These are phyloP conservation scores for Sphaerobolus stellatus DNA, from an alignment of 1,284 basidiomycete species.

Conservation along the genomic window DNA sequence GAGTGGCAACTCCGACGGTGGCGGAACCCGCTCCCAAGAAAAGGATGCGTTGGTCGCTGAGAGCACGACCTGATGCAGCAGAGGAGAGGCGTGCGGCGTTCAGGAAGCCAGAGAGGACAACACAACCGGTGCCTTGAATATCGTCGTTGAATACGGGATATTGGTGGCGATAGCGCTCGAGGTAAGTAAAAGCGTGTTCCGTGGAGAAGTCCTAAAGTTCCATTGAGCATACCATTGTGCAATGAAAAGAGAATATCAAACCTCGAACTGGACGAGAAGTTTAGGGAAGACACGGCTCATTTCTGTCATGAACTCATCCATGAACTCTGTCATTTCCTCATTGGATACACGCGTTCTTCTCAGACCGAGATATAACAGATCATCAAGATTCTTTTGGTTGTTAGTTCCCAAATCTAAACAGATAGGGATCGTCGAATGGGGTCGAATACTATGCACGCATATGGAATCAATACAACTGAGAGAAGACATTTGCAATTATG, in stretches of 20 bases:
- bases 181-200: slow-evolving; percentile 83
- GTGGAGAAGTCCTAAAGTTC: slow-evolving; percentile 84
- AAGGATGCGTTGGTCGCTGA: slow-evolving; percentile 81
- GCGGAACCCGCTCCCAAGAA: slow-evolving; percentile 91
- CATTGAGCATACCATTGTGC: slow-evolving; percentile 9
- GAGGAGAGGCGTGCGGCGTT: slow-evolving; percentile 83
- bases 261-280: slow-evolving; percentile 89
- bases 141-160: slow-evolving; percentile 92
- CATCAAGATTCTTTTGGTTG: slow-evolving; percentile 77
- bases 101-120: slow-evolving; percentile 88
- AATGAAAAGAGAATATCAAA: slow-evolving; percentile 21
- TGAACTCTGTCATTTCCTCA: slow-evolving; percentile 73
- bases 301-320: slow-evolving; percentile 92
- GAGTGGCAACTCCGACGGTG: slow-evolving; percentile 87
- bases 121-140: slow-evolving; percentile 85
- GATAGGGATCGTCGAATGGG: slow-evolving; percentile 83
- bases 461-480: background rate
- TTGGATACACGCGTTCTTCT: slow-evolving; percentile 68
- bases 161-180: slow-evolving; percentile 69
- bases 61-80: slow-evolving; percentile 64
- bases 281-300: slow-evolving; percentile 76
- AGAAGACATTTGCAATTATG: background rate
- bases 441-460: slow-evolving; percentile 67
- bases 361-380: slow-evolving; percentile 89
- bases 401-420: slow-evolving; percentile 88